These are phyloP conservation scores for Microbotryomycetes sp. DNA, from an alignment of 1,284 basidiomycete species.

Conservation along the genomic window DNA sequence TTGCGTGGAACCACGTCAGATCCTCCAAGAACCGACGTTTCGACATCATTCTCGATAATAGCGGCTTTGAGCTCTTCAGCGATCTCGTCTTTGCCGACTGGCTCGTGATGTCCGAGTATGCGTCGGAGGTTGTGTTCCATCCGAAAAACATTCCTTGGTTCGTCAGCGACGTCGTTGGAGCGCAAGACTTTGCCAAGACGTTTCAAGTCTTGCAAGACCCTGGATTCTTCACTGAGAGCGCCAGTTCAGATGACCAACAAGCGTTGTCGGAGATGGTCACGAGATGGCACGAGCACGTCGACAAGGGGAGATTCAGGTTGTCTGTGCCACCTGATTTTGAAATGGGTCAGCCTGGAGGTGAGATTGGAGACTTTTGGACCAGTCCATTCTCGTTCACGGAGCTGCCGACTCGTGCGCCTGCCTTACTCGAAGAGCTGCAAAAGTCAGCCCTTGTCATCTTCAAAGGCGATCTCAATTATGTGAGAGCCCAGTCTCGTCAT, in stretches of 20 bases:
- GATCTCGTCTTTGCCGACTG: constrained; percentile 95
- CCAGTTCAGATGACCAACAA: constrained; percentile 34
- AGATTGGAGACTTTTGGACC: constrained; percentile 59
- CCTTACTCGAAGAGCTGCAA: constrained; percentile 56
- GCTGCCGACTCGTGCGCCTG: constrained; percentile 57
- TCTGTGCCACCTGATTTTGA: constrained; percentile 61
- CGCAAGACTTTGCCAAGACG: constrained; percentile 40
- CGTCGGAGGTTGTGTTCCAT: constrained; percentile 77
- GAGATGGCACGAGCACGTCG: constrained; percentile 68
- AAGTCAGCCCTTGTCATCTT: constrained; percentile 78
- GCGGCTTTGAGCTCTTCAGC: constrained; percentile 92
- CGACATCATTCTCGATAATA: constrained; percentile 87
- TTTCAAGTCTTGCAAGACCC: constrained; percentile 47
- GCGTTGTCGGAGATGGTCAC: constrained; percentile 56
- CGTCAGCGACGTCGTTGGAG: constrained; percentile 56
- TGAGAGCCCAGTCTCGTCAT: constrained; percentile 50
- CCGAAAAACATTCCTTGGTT: constrained; percentile 90
- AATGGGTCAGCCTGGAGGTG: constrained; percentile 50
- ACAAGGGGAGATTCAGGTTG: constrained; percentile 64
- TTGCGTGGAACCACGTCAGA: constrained; percentile 68
- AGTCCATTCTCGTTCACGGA: constrained; percentile 75
- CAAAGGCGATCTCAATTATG: constrained; percentile 90
- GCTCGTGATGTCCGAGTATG: constrained; percentile 74
- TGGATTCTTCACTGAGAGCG: constrained; percentile 52
- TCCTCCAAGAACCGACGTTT: constrained; percentile 55